Conservation (phyloP, 2,329 filamentous ascomycete genomes). For the Microcyclospora tardicrescens region DNA sequence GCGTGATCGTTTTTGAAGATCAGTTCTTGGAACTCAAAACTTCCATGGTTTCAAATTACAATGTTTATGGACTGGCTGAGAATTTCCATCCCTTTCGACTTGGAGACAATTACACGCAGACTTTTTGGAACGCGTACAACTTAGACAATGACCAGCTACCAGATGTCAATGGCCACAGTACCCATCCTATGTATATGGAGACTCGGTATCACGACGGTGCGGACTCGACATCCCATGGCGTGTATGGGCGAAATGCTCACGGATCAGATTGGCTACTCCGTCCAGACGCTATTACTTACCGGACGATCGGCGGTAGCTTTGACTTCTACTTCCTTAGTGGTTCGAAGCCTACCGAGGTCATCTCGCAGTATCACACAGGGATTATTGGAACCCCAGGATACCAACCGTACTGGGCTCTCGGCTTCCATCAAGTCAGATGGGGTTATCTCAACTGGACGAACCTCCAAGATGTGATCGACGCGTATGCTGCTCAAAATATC, state of each 20-base stretch:
- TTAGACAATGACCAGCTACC: constrained; percentile 13
- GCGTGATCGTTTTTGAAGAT: constrained; percentile 19
- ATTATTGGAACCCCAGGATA: constrained; percentile 36
- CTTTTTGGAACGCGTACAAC: constrained; percentile 21
- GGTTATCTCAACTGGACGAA: constrained; percentile 46
- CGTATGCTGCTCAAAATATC: constrained; percentile 50
- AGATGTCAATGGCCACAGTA: constrained; percentile 18
- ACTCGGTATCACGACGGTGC: constrained; percentile 15
- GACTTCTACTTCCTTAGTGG: constrained; percentile 1
- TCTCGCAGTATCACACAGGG: constrained; percentile 23
- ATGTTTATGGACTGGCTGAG: constrained; percentile 21
- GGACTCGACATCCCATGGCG: constrained; percentile 22
- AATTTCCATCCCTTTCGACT: constrained; percentile 19
- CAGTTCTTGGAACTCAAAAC: constrained; percentile 22
- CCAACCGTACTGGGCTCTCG: constrained; percentile 41
- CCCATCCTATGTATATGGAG: constrained; percentile 23
- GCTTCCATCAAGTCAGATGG: constrained; percentile 39
- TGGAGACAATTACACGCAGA: constrained; percentile 20
- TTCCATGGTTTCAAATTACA: constrained; percentile 17
- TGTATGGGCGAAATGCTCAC: constrained; percentile 22
- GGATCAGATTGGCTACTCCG: constrained; percentile 22
- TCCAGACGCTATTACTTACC: constrained; percentile 15
- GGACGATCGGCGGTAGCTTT: constrained; percentile 18
- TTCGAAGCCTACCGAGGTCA: constrained; percentile 9
- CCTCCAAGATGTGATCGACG: constrained; percentile 51